Evolutionary conservation across 306 rosid species (phyloP), one percentile per base, ranked within the genome.

Genomic region (Carpinus viminea): DNA sequence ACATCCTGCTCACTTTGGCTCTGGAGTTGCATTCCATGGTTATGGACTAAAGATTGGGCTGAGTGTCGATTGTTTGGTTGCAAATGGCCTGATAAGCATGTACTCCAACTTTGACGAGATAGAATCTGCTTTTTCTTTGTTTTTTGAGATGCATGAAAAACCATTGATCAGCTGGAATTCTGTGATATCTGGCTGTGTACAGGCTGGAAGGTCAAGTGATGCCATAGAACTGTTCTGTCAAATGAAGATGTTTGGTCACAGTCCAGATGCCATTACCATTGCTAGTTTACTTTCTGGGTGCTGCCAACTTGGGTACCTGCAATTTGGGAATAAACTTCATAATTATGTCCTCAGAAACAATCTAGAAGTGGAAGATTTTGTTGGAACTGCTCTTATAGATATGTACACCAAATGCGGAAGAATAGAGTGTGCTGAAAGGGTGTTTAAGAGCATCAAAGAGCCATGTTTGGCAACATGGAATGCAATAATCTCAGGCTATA

Each of bases 391-490:
- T 76, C 90, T 93, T 28, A 88, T 91, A 80, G 93, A 91, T 82
- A 88, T 93, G 98, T 91, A 93, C 84, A 72, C 81, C 53, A 93
- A 93, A 80, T 90, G 98, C 75, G 98, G 97, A 75, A 90, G 81
- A 87, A 79, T 91, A 74, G 94, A 88, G 31, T 83, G 73, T 56
- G 93, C 93, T 57, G 97, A 88, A 84, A 90, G 74, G 72, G 87
- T 87, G 68, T 88, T 91, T 79, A 74, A 83, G 53, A 80, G 84
- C 75, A 85, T 91, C 74, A 79, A 77, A 68, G 86, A 83, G 51
- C 98, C 93, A 8, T 93, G 97, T 73, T 86, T 91, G 84, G 91
- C 90, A 57, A 83, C 95, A 64, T 90, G 98, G 98, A 93, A 93
- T 77, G 76, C 97, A 45, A 90, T 93, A 81, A 90, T 93, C 68